Evolutionary conservation across 441 rosid genomes (phyloP).

Genomic region (Populus hybrid): DNA sequence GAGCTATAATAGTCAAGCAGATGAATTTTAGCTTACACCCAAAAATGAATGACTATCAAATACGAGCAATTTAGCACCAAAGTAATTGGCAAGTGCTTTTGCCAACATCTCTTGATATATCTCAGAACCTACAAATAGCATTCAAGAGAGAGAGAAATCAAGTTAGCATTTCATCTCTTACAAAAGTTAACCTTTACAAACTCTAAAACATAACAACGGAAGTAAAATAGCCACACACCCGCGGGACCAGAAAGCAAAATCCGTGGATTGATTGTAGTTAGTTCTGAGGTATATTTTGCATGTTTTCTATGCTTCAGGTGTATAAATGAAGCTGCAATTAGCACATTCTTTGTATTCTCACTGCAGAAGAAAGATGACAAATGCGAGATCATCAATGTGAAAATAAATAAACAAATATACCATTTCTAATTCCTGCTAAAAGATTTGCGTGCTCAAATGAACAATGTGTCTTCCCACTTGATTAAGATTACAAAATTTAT

Average conservation of each 20-base stretch:
- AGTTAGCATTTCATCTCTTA: slow-evolving; percentile 11
- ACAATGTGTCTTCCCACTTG: background rate
- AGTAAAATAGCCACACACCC: slow-evolving; percentile 39
- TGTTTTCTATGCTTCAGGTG: slow-evolving; percentile 75
- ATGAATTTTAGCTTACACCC: slow-evolving; percentile 58
- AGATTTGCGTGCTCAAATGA: background rate
- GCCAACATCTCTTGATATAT: slow-evolving; percentile 90
- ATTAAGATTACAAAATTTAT: background rate
- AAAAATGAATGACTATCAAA: slow-evolving; percentile 69
- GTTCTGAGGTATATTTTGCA: slow-evolving; percentile 70
- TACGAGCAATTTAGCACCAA: slow-evolving; percentile 74
- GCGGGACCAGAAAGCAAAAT: slow-evolving; percentile 94
- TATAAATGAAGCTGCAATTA: slow-evolving; percentile 74
- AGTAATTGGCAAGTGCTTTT: slow-evolving; percentile 82
- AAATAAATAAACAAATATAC: background rate
- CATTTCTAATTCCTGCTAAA: background rate
- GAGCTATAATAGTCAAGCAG: slow-evolving; percentile 16
- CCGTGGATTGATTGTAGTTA: slow-evolving; percentile 70
- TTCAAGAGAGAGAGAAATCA: slow-evolving; percentile 7
- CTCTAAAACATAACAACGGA: background rate
- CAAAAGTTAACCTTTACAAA: background rate
- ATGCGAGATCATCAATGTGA: background rate
- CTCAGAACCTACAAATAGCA: slow-evolving; percentile 67
- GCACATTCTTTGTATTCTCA: slow-evolving; percentile 73
- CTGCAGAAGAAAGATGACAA: slow-evolving; percentile 35